Evolutionary conservation across 1,284 basidiomycete genomes (phyloP).

Genomic region (Afroboletus lepidellus): DNA sequence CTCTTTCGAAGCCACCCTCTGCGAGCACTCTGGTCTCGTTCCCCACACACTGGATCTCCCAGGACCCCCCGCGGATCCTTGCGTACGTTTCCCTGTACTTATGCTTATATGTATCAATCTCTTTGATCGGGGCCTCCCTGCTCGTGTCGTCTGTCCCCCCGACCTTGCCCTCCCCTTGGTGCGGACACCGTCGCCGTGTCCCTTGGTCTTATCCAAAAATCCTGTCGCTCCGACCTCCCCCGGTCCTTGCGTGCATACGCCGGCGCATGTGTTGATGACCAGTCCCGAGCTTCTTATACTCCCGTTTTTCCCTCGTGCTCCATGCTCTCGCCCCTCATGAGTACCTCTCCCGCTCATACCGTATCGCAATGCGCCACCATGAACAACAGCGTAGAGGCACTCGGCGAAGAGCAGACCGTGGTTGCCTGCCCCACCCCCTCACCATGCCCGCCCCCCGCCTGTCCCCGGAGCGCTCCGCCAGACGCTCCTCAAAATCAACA

Average conservation of each 20-base stretch:
- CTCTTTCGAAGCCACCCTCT: constrained; percentile 8
- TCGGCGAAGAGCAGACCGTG: constrained; percentile 26
- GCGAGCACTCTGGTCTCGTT: constrained; percentile 18
- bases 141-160: constrained; percentile 10
- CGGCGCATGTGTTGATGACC: constrained; percentile 17
- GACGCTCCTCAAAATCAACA: constrained; percentile 10
- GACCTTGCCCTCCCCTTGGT: constrained; percentile 8
- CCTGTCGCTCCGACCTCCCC: constrained; percentile 2
- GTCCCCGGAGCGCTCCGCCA: background rate
- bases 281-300: constrained; percentile 26
- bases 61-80: constrained; percentile 34
- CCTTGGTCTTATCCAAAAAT: constrained; percentile 8
- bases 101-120: constrained; percentile 26
- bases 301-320: background rate
- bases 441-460: constrained; percentile 9
- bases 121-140: constrained; percentile 18
- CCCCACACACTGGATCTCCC: constrained; percentile 33
- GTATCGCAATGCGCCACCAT: constrained; percentile 33
- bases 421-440: constrained; percentile 1
- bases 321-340: constrained; percentile 23
- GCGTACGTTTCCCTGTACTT: constrained; percentile 10
- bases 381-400: constrained; percentile 28
- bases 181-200: constrained; percentile 16
- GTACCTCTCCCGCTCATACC: constrained; percentile 27
- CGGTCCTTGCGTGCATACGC: constrained; percentile 11